Conservation (phyloP, 2,329 filamentous ascomycete genomes). For the Stagonosporopsis tanaceti region DNA sequence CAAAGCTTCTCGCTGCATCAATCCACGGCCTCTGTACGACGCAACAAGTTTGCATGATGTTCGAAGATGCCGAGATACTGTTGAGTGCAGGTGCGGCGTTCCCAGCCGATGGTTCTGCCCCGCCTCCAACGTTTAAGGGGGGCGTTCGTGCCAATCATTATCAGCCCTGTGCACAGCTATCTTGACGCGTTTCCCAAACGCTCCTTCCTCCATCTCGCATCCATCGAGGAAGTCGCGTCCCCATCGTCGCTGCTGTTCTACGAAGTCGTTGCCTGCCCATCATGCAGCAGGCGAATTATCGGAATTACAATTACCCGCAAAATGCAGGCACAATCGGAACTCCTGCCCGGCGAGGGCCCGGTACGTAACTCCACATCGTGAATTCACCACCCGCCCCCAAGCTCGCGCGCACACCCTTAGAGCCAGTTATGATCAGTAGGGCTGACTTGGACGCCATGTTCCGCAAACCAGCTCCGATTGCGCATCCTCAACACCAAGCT, state of each 20-base stretch:
- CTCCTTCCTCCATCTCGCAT: conserved; percentile 22
- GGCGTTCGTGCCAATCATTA: conserved; percentile 21
- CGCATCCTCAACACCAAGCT: conserved; percentile 58
- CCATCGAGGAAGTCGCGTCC: conserved; percentile 22
- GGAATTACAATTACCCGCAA: conserved; percentile 51
- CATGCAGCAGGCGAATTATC: conserved; percentile 55
- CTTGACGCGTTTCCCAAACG: conserved; percentile 19
- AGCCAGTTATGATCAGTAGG: conserved; percentile 54
- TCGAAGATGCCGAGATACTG: conserved; percentile 10
- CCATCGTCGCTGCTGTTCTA: conserved; percentile 42
- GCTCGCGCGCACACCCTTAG: conserved; percentile 13
- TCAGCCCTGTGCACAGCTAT: conserved; percentile 24
- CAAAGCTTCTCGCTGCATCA: conserved; percentile 5
- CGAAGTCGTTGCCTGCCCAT: conserved; percentile 35
- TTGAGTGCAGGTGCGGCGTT: conserved; percentile 21
- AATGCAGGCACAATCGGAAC: conserved; percentile 32
- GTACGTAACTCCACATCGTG: conserved; percentile 44
- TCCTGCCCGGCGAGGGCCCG: conserved; percentile 53
- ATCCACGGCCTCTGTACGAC: neutral
- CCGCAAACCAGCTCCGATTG: conserved; percentile 55
- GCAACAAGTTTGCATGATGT: conserved; percentile 8
- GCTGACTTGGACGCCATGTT: conserved; percentile 59
- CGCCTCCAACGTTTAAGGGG: conserved; percentile 22
- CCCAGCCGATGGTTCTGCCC: conserved; percentile 17
- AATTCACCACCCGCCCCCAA: conserved; percentile 14